Evolutionary conservation across 139 green algal genomes (phyloP).

Genomic region (Haematococcus lacustris): DNA sequence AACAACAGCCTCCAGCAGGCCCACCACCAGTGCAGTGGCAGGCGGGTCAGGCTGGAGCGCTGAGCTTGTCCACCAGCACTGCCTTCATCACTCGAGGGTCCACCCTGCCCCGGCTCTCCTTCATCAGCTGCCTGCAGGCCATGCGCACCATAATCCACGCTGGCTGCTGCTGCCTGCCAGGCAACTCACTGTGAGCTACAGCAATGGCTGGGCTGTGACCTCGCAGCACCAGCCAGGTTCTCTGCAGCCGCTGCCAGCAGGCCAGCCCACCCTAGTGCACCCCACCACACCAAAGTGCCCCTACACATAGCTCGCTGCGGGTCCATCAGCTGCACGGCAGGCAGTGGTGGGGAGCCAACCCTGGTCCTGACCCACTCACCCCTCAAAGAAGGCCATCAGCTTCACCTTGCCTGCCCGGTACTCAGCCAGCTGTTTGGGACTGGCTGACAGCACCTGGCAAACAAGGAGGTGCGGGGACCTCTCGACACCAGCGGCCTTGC

Average conservation of each 20-base stretch:
- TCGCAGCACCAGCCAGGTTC: neutral
- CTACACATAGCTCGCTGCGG: neutral
- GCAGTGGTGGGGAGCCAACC: too few relatives aligned
- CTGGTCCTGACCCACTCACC: too few relatives aligned
- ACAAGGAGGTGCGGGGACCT: too few relatives aligned
- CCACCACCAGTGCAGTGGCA: too few relatives aligned
- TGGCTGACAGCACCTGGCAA: slow-evolving; percentile 58
- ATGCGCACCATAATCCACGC: neutral
- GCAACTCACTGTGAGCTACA: too few relatives aligned
- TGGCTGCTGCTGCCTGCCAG: neutral
- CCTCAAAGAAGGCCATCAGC: slow-evolving; percentile 77
- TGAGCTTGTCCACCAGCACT: slow-evolving; percentile 33
- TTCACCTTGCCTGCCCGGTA: slow-evolving; percentile 80
- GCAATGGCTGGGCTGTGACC: neutral
- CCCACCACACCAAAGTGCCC: neutral
- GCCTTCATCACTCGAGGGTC: slow-evolving; percentile 77
- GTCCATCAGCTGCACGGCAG: neutral
- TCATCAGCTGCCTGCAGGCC: slow-evolving; percentile 69
- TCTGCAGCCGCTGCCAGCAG: neutral
- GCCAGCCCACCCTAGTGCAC: neutral
- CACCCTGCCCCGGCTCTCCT: slow-evolving; percentile 65
- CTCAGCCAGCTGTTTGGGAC: slow-evolving; percentile 76
- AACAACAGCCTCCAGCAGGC: too few relatives aligned
- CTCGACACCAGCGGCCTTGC: too few relatives aligned
- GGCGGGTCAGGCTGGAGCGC: neutral